Conservation (phyloP, 2,329 filamentous ascomycete species). For the Didymella pinodella region DNA sequence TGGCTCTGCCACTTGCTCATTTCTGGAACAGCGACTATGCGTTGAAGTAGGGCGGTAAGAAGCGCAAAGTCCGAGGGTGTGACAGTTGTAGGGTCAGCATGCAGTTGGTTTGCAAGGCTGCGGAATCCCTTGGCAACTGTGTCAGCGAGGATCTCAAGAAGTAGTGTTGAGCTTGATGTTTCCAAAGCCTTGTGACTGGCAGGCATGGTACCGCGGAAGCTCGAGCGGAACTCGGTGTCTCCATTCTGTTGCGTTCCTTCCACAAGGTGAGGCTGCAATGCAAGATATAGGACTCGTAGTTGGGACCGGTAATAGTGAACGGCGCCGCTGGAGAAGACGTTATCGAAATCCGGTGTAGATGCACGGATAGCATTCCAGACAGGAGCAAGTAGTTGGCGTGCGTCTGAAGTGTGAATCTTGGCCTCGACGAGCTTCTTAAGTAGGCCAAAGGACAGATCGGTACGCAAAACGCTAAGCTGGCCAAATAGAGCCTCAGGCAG, state of each 20-base stretch:
- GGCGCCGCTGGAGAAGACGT: conserved; percentile 63
- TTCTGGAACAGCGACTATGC: conserved; percentile 78
- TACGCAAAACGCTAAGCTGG: conserved; percentile 76
- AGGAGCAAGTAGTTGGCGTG: conserved; percentile 62
- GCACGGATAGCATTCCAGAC: conserved; percentile 68
- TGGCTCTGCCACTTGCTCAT: conserved; percentile 68
- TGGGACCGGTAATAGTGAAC: conserved; percentile 81
- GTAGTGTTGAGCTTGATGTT: conserved; percentile 45
- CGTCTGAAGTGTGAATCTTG: conserved; percentile 59
- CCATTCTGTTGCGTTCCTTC: conserved; percentile 44
- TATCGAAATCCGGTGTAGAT: conserved; percentile 66
- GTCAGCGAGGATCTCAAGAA: conserved; percentile 81
- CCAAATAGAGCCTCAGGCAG: conserved; percentile 84
- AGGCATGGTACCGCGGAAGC: conserved; percentile 47
- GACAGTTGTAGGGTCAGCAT: conserved; percentile 72
- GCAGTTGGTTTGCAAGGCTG: conserved; percentile 79
- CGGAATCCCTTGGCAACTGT: conserved; percentile 85
- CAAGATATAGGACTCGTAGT: conserved; percentile 83
- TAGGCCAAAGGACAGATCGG: conserved; percentile 81
- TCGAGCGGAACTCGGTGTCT: conserved; percentile 41
- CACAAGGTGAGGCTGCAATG: conserved; percentile 69
- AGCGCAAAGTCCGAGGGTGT: conserved; percentile 84
- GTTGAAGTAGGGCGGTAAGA: conserved; percentile 86
- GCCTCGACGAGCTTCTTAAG: conserved; percentile 77
- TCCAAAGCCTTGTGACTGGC: conserved; percentile 54